These are phyloP conservation scores for Candida adriatica DNA, from an alignment of 805 yeast species.

Conservation along the genomic window DNA sequence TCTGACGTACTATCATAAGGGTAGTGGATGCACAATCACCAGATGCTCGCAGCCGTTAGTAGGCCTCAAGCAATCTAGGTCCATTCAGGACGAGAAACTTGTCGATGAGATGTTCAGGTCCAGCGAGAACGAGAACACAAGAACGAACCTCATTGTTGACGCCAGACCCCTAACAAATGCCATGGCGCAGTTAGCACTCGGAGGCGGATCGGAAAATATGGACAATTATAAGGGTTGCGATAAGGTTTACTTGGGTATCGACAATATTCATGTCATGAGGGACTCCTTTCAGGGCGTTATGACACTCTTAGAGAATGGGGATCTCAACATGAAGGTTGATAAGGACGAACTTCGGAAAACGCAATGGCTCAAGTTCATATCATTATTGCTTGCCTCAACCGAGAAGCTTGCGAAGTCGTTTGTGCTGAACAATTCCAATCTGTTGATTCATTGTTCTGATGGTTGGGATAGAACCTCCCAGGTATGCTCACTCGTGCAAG, in stretches of 20 bases:
- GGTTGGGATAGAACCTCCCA: slow-evolving; percentile 99
- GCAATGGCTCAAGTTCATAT: slow-evolving; percentile 73
- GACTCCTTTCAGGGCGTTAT: slow-evolving; percentile 62
- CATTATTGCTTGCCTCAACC: slow-evolving; percentile 64
- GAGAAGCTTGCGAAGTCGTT: slow-evolving; percentile 77
- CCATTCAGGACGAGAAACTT: slow-evolving; percentile 85
- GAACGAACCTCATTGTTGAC: slow-evolving; percentile 77
- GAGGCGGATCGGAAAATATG: slow-evolving; percentile 96
- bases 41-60: slow-evolving; percentile 92
- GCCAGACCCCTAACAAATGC: slow-evolving; percentile 93
- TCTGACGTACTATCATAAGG: slow-evolving; percentile 64
- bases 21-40: slow-evolving; percentile 71
- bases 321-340: slow-evolving; percentile 59
- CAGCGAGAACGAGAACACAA: slow-evolving; percentile 30
- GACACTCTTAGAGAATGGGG: slow-evolving; percentile 8
- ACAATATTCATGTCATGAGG: slow-evolving; percentile 92
- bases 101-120: slow-evolving; percentile 66
- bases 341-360: slow-evolving; percentile 54
- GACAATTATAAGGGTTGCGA: slow-evolving; percentile 71
- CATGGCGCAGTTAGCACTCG: slow-evolving; percentile 91
- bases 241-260: slow-evolving; percentile 81
- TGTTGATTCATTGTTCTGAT: slow-evolving; percentile 90
- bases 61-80: slow-evolving; percentile 80
- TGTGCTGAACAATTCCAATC: slow-evolving; percentile 73
- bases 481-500: slow-evolving; percentile 71